These are phyloP conservation scores for Trypanosoma scelopori DNA, from an alignment of 208 protist species.

Conservation along the genomic window DNA sequence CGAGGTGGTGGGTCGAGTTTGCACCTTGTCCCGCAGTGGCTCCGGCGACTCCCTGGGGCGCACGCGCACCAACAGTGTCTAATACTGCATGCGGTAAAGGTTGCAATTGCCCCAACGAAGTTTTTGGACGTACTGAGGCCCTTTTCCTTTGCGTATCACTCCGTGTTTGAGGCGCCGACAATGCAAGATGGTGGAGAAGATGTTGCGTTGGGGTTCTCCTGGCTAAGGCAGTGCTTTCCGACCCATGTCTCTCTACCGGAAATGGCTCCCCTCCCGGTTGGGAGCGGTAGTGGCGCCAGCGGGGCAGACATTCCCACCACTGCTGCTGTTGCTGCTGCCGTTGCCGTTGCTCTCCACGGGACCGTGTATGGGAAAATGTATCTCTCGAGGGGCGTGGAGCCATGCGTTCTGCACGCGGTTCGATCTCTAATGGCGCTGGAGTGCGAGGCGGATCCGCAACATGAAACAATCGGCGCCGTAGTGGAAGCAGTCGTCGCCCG, in stretches of 20 bases:
- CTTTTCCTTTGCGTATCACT: slow-evolving; percentile 65
- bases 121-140: slow-evolving; percentile 9
- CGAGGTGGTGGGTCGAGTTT: slow-evolving; percentile 9
- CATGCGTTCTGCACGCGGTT: slow-evolving; percentile 49
- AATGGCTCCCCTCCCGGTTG: neutral
- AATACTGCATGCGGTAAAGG: slow-evolving; percentile 33
- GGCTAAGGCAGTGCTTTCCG: slow-evolving; percentile 55
- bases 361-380: slow-evolving; percentile 36
- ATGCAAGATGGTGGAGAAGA: slow-evolving; percentile 79
- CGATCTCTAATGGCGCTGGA: slow-evolving; percentile 45
- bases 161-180: slow-evolving; percentile 56
- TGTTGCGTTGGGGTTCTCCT: slow-evolving; percentile 58
- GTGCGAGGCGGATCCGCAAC: slow-evolving; percentile 11
- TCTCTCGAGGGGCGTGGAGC: slow-evolving; percentile 47
- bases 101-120: slow-evolving; percentile 16
- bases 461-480: slow-evolving; percentile 6
- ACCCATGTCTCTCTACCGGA: slow-evolving; percentile 34
- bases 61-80: slow-evolving; percentile 79
- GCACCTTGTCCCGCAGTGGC: slow-evolving; percentile 34
- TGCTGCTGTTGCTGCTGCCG: slow-evolving; percentile 3
- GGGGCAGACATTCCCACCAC: too few relatives aligned
- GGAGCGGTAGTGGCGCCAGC: neutral
- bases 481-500: slow-evolving; percentile 4
- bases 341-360: slow-evolving; percentile 18
- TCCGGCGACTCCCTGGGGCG: slow-evolving; percentile 16